A percentile compares a stretch with the other conserved stretches of the same genome.
Evolutionary conservation across 1,284 basidiomycete species (phyloP).

Genomic region (Garcileccinum viscosum): DNA sequence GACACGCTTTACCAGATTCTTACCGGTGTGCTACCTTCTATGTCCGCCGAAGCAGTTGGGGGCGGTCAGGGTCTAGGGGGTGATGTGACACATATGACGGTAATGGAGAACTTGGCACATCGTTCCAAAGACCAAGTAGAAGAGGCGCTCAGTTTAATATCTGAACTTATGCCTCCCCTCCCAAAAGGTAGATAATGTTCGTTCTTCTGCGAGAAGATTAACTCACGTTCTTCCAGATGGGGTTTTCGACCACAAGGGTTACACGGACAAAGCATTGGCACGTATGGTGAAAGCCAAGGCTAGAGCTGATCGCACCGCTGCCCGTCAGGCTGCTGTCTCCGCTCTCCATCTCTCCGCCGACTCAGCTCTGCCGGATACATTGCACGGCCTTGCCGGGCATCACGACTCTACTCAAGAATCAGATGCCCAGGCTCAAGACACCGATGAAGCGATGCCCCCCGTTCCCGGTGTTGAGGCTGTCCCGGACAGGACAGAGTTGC

Average conservation of each 20-base stretch:
- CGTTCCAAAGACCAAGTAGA: slow-evolving; percentile 96
- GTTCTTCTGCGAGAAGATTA: neutral
- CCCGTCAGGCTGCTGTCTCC: slow-evolving; percentile 52
- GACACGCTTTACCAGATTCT: slow-evolving; percentile 92
- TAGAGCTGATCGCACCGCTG: slow-evolving; percentile 76
- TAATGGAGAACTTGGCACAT: slow-evolving; percentile 96
- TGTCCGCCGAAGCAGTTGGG: slow-evolving; percentile 63
- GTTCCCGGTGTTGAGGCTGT: slow-evolving; percentile 41
- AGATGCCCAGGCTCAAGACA: slow-evolving; percentile 42
- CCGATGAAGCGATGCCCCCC: slow-evolving; percentile 39
- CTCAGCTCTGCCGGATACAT: slow-evolving; percentile 27
- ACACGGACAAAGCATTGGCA: slow-evolving; percentile 85
- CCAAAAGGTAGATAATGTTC: slow-evolving; percentile 76
- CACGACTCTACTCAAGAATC: slow-evolving; percentile 40
- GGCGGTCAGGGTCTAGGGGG: slow-evolving; percentile 79
- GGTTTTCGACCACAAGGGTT: slow-evolving; percentile 89
- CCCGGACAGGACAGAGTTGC: slow-evolving; percentile 69
- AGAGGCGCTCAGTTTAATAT: slow-evolving; percentile 86
- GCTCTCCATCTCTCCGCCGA: slow-evolving; percentile 39
- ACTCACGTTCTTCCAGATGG: slow-evolving; percentile 65
- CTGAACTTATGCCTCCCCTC: slow-evolving; percentile 88
- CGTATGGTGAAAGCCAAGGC: slow-evolving; percentile 77
- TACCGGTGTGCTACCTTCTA: slow-evolving; percentile 85
- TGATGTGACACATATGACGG: slow-evolving; percentile 92
- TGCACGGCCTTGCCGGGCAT: slow-evolving; percentile 22